Percentiles rank a stretch among this genome's conserved stretches.
These are phyloP conservation scores for Fistulinella prunicolor DNA, from an alignment of 768 basidiomycete species.

Conservation along the genomic window DNA sequence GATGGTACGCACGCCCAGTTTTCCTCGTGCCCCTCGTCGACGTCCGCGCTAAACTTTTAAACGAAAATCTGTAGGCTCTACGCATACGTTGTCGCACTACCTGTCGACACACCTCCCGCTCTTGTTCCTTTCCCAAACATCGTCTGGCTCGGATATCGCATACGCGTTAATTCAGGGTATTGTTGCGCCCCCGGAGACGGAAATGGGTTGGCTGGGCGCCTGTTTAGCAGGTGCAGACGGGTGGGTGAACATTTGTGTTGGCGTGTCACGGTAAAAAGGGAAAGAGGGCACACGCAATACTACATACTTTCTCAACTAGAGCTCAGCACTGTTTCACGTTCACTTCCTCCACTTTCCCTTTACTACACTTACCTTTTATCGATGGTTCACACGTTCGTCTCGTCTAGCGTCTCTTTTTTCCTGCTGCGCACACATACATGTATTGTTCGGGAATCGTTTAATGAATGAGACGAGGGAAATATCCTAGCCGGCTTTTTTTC, in stretches of 20 bases:
- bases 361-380: constrained; percentile 1
- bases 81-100: constrained; percentile 66
- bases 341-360: background rate
- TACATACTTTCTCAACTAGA: background rate
- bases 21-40: background rate
- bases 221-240: constrained; percentile 93
- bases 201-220: constrained; percentile 92
- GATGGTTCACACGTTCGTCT: background rate
- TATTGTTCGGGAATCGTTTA: constrained; percentile 8
- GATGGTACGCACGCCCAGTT: constrained; percentile 54
- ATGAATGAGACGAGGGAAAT: constrained; percentile 13
- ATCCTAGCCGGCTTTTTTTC: constrained; percentile 1
- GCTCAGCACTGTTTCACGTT: no score
- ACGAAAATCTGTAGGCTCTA: constrained; percentile 48
- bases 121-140: constrained; percentile 61
- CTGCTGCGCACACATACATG: constrained; percentile 4
- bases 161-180: constrained; percentile 86
- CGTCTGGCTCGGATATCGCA: constrained; percentile 52
- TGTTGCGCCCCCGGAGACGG: constrained; percentile 74
- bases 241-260: constrained; percentile 89
- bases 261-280: constrained; percentile 37
- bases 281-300: background rate
- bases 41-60: background rate
- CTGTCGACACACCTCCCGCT: constrained; percentile 75
- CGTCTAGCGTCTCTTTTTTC: constrained; percentile 1